These are phyloP conservation scores for Phytophthora syringae DNA, from an alignment of 352 stramenopile genomes.

Conservation along the genomic window DNA sequence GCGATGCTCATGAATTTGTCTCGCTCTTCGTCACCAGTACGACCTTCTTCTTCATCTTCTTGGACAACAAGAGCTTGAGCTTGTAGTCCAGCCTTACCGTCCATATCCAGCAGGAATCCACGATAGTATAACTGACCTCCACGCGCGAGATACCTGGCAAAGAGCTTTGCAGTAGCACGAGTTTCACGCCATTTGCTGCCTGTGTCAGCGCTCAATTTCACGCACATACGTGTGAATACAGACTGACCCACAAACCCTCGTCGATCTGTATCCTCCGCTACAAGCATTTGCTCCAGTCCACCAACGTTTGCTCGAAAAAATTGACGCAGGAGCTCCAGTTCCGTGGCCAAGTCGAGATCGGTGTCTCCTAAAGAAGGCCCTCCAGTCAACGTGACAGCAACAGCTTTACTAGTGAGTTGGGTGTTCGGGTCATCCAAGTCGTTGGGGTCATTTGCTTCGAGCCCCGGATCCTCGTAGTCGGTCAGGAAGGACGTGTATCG, in stretches of 20 bases:
- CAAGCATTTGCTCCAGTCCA: slow-evolving; percentile 48
- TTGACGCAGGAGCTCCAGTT: slow-evolving; percentile 49
- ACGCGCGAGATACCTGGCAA: slow-evolving; percentile 60
- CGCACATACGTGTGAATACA: slow-evolving; percentile 48
- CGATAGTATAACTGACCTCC: slow-evolving; percentile 70
- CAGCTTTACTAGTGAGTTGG: slow-evolving; percentile 1
- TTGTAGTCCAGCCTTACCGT: slow-evolving; percentile 54
- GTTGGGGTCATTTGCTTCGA: slow-evolving; percentile 40
- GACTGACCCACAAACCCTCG: slow-evolving; percentile 60
- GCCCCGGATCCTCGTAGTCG: slow-evolving; percentile 72
- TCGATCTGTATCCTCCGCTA: slow-evolving; percentile 48
- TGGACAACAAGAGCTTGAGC: slow-evolving; percentile 63
- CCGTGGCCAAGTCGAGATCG: slow-evolving; percentile 28
- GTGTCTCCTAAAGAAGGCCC: slow-evolving; percentile 21
- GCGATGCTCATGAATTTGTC: slow-evolving; percentile 31
- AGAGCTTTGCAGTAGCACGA: slow-evolving; percentile 40
- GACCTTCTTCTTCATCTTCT: slow-evolving; percentile 50
- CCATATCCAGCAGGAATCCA: slow-evolving; percentile 71
- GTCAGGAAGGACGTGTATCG: slow-evolving; percentile 77
- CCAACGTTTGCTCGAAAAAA: slow-evolving; percentile 54
- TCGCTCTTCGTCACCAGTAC: slow-evolving; percentile 15
- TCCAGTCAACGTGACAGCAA: not conserved
- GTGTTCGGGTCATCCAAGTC: slow-evolving; percentile 8
- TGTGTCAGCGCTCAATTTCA: slow-evolving; percentile 38
- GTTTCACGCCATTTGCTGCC: slow-evolving; percentile 48